Evolutionary conservation across 75 land plant genomes (phyloP), one percentile per base, ranked within the genome.

Genomic region (Selaginella moellendorffii): DNA sequence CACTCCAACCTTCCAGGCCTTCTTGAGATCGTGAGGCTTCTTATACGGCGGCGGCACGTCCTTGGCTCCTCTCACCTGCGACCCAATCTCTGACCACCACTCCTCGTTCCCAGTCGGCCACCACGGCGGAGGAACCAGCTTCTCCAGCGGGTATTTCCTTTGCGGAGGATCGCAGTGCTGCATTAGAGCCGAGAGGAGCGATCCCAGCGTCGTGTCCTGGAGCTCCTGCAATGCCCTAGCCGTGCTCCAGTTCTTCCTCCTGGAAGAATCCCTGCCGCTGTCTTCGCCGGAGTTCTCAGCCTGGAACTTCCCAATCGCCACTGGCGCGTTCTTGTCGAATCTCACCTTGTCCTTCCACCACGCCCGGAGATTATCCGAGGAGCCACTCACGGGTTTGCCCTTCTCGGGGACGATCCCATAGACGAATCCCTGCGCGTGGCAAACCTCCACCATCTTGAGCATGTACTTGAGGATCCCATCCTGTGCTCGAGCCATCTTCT

Each of bases 151-250:
- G 64, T 65, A 83, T 27, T 80, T 70, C 52, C 86, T 68, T 62
- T 85, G 89, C n/a, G 89, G 89, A 2, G 87, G 89, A 68, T 83
- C 77, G 54, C 88, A 85, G 68, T 85, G 88, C 68, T 85, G 85
- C 86, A 85, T 85, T 2, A 85, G 69, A 0, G 88, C 88, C 1
- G 88, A 82, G 20, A 85, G 69, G 1, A 85, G 78, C n/a, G 86
- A 85, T 18, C n/a, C n/a, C n/a, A n/a, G n/a, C n/a, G n/a, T n/a
- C n/a, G n/a, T n/a, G n/a, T n/a, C n/a, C n/a, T n/a, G n/a, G n/a
- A n/a, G n/a, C n/a, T n/a, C n/a, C n/a, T n/a, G n/a, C n/a, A n/a
- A n/a, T n/a, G n/a, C 22, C 68, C 79, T 23, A 70, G 77, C n/a
- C n/a, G n/a, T n/a, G n/a, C n/a, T n/a, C n/a, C n/a, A 36, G 46